Conservation (phyloP, 768 basidiomycete genomes). For the Russula earlei region DNA sequence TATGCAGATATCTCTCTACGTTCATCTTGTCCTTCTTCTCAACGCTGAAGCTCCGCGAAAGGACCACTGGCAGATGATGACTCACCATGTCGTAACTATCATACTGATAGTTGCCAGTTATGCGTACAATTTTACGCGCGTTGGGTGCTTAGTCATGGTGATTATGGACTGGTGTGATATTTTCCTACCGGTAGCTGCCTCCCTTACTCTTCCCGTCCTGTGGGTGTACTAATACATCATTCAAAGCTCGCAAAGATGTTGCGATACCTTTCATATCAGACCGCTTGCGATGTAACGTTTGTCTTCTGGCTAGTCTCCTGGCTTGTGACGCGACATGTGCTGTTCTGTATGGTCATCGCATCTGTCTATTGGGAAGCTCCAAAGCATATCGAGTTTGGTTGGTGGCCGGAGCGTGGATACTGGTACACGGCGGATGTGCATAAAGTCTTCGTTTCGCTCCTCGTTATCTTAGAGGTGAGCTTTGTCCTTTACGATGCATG, state of each 20-base stretch:
- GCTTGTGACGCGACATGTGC: slow-evolving; percentile 81
- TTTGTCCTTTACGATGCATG: not conserved
- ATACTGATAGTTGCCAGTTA: slow-evolving; percentile 71
- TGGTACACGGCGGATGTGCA: slow-evolving; percentile 43
- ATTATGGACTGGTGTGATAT: slow-evolving; percentile 96
- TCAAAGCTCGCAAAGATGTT: slow-evolving; percentile 86
- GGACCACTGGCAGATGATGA: slow-evolving; percentile 94
- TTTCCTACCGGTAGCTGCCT: slow-evolving; percentile 57
- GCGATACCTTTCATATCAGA: slow-evolving; percentile 62
- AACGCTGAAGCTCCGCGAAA: slow-evolving; percentile 88
- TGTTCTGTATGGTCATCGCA: slow-evolving; percentile 65
- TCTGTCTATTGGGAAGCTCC: slow-evolving; percentile 47
- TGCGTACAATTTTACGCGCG: slow-evolving; percentile 72
- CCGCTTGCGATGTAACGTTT: slow-evolving; percentile 67
- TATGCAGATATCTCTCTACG: slow-evolving; percentile 77
- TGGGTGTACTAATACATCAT: not conserved
- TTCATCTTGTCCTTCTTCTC: slow-evolving; percentile 85
- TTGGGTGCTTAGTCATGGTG: slow-evolving; percentile 83
- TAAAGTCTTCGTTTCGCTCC: slow-evolving; percentile 41
- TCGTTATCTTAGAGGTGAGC: slow-evolving; percentile 55
- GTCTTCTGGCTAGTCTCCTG: slow-evolving; percentile 80
- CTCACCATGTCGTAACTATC: slow-evolving; percentile 88
- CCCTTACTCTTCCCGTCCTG: not conserved
- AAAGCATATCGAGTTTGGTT: slow-evolving; percentile 39
- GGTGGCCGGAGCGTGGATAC: slow-evolving; percentile 49